A percentile compares a stretch with the other conserved stretches of the same genome.
Evolutionary conservation across 257 asterid species (phyloP).

Genomic region (Forsythia viridissima): DNA sequence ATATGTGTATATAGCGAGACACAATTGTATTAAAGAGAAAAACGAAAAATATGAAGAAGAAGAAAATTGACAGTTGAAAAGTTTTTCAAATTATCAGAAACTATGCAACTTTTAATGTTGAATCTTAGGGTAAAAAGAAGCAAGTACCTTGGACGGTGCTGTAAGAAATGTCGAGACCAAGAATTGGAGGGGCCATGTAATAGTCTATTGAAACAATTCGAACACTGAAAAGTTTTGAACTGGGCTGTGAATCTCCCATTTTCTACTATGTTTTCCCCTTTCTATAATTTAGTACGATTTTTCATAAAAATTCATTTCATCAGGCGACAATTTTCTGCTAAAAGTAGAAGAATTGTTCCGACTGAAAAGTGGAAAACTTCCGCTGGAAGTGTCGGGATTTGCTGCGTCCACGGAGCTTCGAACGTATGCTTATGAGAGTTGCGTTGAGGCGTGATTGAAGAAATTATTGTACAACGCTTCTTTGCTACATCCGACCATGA

Average conservation of each 20-base stretch:
- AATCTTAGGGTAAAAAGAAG: background rate
- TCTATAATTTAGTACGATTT: background rate
- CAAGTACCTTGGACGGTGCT: constrained; percentile 69
- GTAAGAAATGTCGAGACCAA: constrained; percentile 63
- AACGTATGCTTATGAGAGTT: too few species aligned
- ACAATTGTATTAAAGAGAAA: background rate
- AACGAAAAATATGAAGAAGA: background rate
- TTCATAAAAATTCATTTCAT: background rate
- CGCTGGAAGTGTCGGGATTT: background rate
- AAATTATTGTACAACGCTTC: too few species aligned
- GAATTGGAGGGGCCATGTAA: constrained; percentile 77
- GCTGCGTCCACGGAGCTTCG: background rate
- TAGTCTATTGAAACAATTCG: constrained; percentile 87
- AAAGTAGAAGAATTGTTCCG: background rate
- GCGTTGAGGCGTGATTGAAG: too few species aligned
- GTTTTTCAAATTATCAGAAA: background rate
- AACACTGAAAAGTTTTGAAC: constrained; percentile 52
- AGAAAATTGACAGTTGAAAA: background rate
- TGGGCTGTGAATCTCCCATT: constrained; percentile 59
- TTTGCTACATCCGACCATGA: too few species aligned
- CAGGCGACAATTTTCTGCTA: background rate
- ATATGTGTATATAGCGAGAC: background rate
- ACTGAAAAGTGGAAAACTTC: background rate
- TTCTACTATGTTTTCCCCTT: background rate
- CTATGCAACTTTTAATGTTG: background rate